Base-by-base conservation (phyloP, 352 stramenopile species). In the Thraustochytrium striatum region DNA sequence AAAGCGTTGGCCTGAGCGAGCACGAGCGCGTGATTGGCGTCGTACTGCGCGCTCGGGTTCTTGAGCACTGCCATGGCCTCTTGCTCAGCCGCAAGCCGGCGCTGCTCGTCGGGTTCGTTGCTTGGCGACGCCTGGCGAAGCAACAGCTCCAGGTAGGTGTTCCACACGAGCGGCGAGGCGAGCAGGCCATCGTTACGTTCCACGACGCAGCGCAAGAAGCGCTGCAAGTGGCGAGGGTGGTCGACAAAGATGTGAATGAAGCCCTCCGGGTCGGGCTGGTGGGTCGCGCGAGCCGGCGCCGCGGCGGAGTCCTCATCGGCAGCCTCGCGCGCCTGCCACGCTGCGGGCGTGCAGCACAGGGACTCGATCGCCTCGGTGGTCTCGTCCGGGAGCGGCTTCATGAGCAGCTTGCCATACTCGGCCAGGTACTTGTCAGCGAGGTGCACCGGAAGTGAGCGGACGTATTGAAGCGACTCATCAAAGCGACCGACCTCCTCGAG, bases 231-330 rank as follows among this genome's bases (percentile, higher is more conserved):
- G 36, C 86, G 86, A 38, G 91, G 89, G 41, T 96, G 90, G 19
- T 93, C 94, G 52, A 96, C 90, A 79, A 96, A 97, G 47, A 96
- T 82, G 62, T 97, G 91, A 72, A 96, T 83, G 53, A 97, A 97
- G 78, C 95, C 81, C 52, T 88, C 84, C 8, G 65, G n/a, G 16
- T 75, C 30, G 32, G 13, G 84, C 44, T 0, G 44, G 30, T 25
- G n/a, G n/a, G n/a, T n/a, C n/a, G n/a, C n/a, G n/a, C n/a, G n/a
- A n/a, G n/a, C n/a, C n/a, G n/a, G n/a, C n/a, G n/a, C n/a, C n/a
- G n/a, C n/a, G n/a, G n/a, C n/a, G n/a, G n/a, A n/a, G n/a, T n/a
- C n/a, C n/a, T n/a, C n/a, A n/a, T n/a, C n/a, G n/a, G n/a, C n/a
- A n/a, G n/a, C 11, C 21, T 38, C 44, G 28, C 28, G 13, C 39